Percentiles rank a stretch among this genome's conserved stretches.
phyloP scores from a whole-genome alignment of 257 asterid species.

The Agastache rugosa region DNA sequence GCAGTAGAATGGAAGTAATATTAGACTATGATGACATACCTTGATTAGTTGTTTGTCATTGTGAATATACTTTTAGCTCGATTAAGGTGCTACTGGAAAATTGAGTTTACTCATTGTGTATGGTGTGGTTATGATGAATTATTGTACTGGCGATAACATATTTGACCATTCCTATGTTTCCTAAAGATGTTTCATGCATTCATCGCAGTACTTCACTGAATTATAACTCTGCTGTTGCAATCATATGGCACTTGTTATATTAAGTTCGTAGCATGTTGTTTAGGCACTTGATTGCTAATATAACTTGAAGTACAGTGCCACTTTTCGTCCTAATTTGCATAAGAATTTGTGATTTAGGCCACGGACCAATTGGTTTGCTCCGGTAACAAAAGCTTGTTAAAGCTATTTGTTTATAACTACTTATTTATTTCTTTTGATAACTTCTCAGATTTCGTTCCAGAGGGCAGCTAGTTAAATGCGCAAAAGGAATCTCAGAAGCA shows the following conservation, averaged over 20 bases:
- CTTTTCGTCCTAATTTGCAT: neutral
- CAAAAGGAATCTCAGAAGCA: slow-evolving; percentile 10
- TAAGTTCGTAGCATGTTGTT: neutral
- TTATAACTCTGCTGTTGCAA: neutral
- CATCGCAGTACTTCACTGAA: neutral
- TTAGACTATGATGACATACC: neutral
- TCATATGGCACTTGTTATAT: neutral
- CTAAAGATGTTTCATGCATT: neutral
- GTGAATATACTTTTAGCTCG: neutral
- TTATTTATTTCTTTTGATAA: neutral
- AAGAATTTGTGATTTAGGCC: neutral
- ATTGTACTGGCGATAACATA: neutral
- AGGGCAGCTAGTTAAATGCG: slow-evolving; percentile 23
- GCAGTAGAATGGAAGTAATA: neutral
- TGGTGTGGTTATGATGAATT: neutral
- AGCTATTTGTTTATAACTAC: neutral
- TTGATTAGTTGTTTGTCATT: neutral
- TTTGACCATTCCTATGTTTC: neutral
- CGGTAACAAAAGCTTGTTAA: neutral
- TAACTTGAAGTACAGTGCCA: neutral
- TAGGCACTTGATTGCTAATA: neutral
- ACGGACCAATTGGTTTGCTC: slow-evolving; percentile 3
- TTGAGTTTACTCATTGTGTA: neutral
- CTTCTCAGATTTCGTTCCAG: slow-evolving; percentile 24
- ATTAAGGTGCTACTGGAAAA: neutral